Conservation (phyloP, 1,284 basidiomycete genomes). For the Boletus sp. region DNA sequence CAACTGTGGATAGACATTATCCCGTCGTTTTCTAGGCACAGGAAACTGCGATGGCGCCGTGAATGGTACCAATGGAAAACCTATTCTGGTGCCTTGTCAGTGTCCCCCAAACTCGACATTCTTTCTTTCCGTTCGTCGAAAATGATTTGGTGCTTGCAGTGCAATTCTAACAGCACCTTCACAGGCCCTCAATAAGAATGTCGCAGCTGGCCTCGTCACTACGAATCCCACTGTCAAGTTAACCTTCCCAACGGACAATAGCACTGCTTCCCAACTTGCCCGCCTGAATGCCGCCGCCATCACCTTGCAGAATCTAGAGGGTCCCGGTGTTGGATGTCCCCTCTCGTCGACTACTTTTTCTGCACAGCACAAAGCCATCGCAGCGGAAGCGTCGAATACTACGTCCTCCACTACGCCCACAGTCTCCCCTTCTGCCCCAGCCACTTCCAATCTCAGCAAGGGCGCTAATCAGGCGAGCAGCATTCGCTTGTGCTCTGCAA, state of each 20-base stretch:
- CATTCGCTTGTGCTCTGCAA: neutral
- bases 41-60: conserved; percentile 56
- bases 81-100: conserved; percentile 55
- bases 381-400: conserved; percentile 17
- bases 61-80: conserved; percentile 47
- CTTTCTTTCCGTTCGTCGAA: conserved; percentile 44
- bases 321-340: conserved; percentile 52
- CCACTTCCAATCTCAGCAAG: neutral
- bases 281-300: conserved; percentile 49
- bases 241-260: conserved; percentile 57
- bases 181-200: conserved; percentile 53
- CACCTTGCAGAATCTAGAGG: conserved; percentile 52
- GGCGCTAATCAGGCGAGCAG: neutral
- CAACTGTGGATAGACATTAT: neutral
- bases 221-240: conserved; percentile 56
- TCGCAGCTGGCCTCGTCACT: conserved; percentile 53
- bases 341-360: conserved; percentile 48
- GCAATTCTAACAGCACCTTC: conserved; percentile 7
- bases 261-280: conserved; percentile 46
- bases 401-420: conserved; percentile 1
- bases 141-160: neutral
- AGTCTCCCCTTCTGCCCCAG: neutral
- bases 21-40: conserved; percentile 22
- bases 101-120: conserved; percentile 54
- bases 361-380: conserved; percentile 44